phyloP scores from a whole-genome alignment of 331 rosid genomes.

The Quercus phellos region DNA sequence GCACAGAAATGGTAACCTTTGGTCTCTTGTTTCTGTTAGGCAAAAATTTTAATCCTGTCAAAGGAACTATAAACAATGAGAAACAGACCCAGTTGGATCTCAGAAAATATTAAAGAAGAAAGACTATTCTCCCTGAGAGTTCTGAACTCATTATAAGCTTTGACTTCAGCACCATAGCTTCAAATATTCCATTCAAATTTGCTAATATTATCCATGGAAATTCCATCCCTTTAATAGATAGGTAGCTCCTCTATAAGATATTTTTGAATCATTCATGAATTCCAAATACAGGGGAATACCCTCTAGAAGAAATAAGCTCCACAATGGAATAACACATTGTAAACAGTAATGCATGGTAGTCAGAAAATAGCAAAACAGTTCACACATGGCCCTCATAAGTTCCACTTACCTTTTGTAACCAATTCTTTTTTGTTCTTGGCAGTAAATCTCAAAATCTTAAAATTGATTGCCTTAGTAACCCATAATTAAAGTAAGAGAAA shows the following conservation, averaged over 20 bases:
- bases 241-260: not conserved
- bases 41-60: constrained; percentile 18
- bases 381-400: too few relatives aligned
- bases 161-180: not conserved
- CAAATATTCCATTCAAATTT: not conserved
- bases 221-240: not conserved
- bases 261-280: not conserved
- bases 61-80: not conserved
- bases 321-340: too few relatives aligned
- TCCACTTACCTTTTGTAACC: too few relatives aligned
- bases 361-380: too few relatives aligned
- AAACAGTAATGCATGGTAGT: too few relatives aligned
- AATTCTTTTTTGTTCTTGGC: too few relatives aligned
- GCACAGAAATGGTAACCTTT: constrained; percentile 8
- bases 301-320: not conserved
- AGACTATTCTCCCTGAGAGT: not conserved
- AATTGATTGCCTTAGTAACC: too few relatives aligned
- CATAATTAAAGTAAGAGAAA: too few relatives aligned
- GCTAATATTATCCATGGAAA: not conserved
- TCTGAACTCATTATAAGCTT: not conserved
- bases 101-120: not conserved
- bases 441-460: too few relatives aligned
- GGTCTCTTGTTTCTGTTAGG: constrained; percentile 14
- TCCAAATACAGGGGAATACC: not conserved
- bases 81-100: not conserved